A percentile compares a stretch with the other conserved stretches of the same genome.
Conservation (phyloP, 805 yeast genomes). For the Lipomyces anomalus region DNA sequence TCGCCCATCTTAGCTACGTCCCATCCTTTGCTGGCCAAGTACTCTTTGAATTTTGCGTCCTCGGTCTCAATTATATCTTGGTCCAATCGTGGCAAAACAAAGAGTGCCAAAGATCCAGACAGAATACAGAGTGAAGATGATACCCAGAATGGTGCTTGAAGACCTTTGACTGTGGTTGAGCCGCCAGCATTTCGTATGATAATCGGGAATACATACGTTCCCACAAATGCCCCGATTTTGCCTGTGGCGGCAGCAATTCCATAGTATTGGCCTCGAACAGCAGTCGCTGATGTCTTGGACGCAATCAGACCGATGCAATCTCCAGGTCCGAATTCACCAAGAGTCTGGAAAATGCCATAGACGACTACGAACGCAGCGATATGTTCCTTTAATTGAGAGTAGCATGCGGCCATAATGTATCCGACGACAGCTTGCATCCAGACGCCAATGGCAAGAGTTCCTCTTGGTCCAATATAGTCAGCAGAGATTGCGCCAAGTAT, state of each 20-base stretch:
- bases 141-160: slow-evolving; percentile 74
- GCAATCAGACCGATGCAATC: slow-evolving; percentile 85
- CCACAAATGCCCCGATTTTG: slow-evolving; percentile 88
- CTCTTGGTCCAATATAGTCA: slow-evolving; percentile 89
- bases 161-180: slow-evolving; percentile 44
- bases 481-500: slow-evolving; percentile 76
- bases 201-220: slow-evolving; percentile 82
- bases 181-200: slow-evolving; percentile 56
- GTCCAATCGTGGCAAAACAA: slow-evolving; percentile 73
- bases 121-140: slow-evolving; percentile 71
- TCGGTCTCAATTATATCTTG: slow-evolving; percentile 78
- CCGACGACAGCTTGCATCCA: slow-evolving; percentile 72
- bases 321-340: slow-evolving; percentile 95
- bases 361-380: slow-evolving; percentile 78
- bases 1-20: slow-evolving; percentile 37
- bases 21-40: slow-evolving; percentile 62
- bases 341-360: slow-evolving; percentile 78
- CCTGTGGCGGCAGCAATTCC: slow-evolving; percentile 90
- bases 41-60: slow-evolving; percentile 64
- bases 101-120: slow-evolving; percentile 61
- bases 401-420: slow-evolving; percentile 71
- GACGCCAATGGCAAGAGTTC: slow-evolving; percentile 67
- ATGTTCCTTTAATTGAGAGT: slow-evolving; percentile 48
- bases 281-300: slow-evolving; percentile 77
- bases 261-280: slow-evolving; percentile 85